A percentile compares a stretch with the other conserved stretches of the same genome.
phyloP scores from a whole-genome alignment of 345 rosid species.

The Gossypium herbaceum region DNA sequence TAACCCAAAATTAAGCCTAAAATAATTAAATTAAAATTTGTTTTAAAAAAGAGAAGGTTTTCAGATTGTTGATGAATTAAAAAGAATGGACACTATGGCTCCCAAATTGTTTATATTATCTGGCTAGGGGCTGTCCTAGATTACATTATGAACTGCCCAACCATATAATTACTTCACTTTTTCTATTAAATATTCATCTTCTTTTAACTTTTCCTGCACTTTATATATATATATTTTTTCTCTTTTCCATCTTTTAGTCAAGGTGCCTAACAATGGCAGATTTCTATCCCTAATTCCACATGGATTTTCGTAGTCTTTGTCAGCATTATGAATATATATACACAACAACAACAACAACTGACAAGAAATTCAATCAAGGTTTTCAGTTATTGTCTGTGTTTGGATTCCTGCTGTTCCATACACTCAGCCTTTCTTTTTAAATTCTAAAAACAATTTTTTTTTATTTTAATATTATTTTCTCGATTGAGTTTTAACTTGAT shows the following conservation, averaged over 20 bases:
- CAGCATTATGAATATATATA: background rate
- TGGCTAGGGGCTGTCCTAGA: conserved; percentile 32
- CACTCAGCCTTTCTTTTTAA: too few species aligned
- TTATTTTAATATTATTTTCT: too few species aligned
- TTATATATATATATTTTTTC: too few species aligned
- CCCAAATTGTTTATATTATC: background rate
- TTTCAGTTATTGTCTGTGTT: background rate
- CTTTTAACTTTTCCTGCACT: background rate
- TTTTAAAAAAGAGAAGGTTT: background rate
- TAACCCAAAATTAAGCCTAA: too few species aligned
- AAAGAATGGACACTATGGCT: background rate
- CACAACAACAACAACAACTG: background rate
- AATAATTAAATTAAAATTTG: too few species aligned
- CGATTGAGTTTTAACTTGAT: too few species aligned
- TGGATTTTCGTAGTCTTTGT: background rate
- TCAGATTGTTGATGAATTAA: background rate
- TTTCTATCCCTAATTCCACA: background rate
- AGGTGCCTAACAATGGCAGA: background rate
- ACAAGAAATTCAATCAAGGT: background rate
- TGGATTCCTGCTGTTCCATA: background rate
- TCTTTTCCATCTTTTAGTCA: too few species aligned
- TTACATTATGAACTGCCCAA: conserved; percentile 62
- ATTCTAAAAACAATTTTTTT: too few species aligned
- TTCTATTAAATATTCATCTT: background rate
- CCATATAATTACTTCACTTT: conserved; percentile 23